Percentiles rank a stretch among this genome's conserved stretches.
These are phyloP conservation scores for Neurospora sp. DNA, from an alignment of 495 filamentous ascomycete genomes.

Conservation along the genomic window DNA sequence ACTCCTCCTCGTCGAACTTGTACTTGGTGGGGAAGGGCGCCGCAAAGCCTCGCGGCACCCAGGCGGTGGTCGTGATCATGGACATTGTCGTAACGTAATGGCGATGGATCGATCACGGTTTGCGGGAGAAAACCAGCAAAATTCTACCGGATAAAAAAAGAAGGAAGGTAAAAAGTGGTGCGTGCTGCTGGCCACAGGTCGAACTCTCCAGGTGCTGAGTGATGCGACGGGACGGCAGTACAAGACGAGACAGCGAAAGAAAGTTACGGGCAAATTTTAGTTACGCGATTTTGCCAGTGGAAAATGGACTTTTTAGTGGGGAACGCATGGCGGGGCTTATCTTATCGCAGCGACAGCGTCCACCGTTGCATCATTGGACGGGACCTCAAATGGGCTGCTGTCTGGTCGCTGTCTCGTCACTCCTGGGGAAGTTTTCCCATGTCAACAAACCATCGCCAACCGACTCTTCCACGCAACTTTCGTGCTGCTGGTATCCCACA, in stretches of 20 bases:
- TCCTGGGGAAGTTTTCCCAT: not conserved
- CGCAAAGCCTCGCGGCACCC: constrained; percentile 91
- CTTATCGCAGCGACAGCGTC: constrained; percentile 16
- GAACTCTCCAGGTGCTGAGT: not conserved
- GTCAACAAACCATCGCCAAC: not conserved
- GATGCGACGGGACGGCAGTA: not conserved
- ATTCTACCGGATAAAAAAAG: constrained; percentile 6
- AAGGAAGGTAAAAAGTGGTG: not conserved
- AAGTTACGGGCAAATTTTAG: not conserved
- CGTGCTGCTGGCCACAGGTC: not conserved
- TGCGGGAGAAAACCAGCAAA: not conserved
- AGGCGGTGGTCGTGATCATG: constrained; percentile 90
- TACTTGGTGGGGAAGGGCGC: constrained; percentile 86
- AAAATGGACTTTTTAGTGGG: constrained; percentile 27
- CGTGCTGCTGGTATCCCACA: not conserved
- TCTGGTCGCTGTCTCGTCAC: not conserved
- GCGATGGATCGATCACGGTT: not conserved
- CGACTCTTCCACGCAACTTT: not conserved
- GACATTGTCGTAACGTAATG: constrained; percentile 24
- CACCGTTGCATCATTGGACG: not conserved
- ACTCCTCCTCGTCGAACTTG: constrained; percentile 86
- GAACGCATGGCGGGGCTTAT: constrained; percentile 22
- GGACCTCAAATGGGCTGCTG: not conserved
- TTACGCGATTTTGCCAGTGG: not conserved
- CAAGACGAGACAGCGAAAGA: constrained; percentile 1